Evolutionary conservation across 73 alveolate genomes (phyloP).

Genomic region (Tetrahymena thermophila): DNA sequence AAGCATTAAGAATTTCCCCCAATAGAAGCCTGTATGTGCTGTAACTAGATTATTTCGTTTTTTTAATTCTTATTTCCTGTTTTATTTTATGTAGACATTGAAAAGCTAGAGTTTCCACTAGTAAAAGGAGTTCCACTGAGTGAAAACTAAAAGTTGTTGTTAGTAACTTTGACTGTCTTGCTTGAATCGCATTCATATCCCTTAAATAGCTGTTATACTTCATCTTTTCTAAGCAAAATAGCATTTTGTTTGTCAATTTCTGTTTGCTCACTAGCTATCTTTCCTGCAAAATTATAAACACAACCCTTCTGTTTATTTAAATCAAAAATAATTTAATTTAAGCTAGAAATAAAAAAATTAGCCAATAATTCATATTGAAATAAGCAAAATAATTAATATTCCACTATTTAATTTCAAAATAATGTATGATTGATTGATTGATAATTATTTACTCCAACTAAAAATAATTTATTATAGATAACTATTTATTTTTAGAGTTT

Average conservation of each 20-base stretch:
- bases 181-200: not conserved
- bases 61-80: not conserved
- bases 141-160: not conserved
- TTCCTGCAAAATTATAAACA: not conserved
- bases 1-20: not conserved
- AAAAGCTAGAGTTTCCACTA: not conserved
- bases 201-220: not conserved
- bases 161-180: not conserved
- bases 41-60: not conserved
- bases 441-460: no score
- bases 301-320: not conserved
- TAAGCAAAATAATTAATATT: no score
- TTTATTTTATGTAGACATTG: not conserved
- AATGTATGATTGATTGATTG: no score
- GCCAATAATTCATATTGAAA: no score
- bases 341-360: not conserved
- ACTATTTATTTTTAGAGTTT: no score
- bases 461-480: no score
- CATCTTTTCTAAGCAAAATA: not conserved
- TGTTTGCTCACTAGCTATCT: not conserved
- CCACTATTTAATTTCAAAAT: no score
- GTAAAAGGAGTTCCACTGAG: not conserved
- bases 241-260: not conserved
- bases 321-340: not conserved
- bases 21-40: not conserved